These are phyloP conservation scores for Colletotrichum sp. DNA, from an alignment of 2,329 filamentous ascomycete genomes.

Conservation along the genomic window DNA sequence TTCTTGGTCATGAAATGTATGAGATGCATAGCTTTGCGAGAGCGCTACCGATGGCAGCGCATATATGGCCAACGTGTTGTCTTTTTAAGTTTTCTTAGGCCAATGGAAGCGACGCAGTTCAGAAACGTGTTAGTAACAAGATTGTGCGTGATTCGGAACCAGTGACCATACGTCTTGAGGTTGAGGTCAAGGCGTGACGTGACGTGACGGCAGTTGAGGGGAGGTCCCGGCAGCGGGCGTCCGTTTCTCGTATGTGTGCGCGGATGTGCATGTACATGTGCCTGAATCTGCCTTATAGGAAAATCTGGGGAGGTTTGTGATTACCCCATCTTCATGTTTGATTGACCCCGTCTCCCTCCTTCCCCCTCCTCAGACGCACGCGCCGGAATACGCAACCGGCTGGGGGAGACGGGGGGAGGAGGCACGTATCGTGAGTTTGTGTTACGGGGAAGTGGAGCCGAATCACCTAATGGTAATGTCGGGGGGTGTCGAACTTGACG, in stretches of 20 bases:
- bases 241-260: background rate
- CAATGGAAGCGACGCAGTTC: background rate
- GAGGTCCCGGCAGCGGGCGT: background rate
- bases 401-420: background rate
- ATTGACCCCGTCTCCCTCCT: background rate
- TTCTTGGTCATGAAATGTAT: conserved; percentile 5
- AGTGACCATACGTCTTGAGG: background rate
- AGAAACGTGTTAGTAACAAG: background rate
- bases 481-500: background rate
- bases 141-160: background rate
- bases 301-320: conserved; percentile 1
- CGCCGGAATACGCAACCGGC: background rate
- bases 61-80: background rate
- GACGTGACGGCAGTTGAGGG: background rate
- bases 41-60: background rate
- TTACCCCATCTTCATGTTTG: background rate
- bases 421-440: background rate
- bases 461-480: conserved; percentile 2
- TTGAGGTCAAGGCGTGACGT: background rate
- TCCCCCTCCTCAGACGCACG: background rate
- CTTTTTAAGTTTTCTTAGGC: background rate
- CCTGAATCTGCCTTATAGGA: background rate
- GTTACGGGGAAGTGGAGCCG: background rate
- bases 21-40: background rate
- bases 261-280: background rate